A percentile compares a stretch with the other conserved stretches of the same genome.
phyloP scores from a whole-genome alignment of 768 basidiomycete genomes.

The Lyophyllum decastes region DNA sequence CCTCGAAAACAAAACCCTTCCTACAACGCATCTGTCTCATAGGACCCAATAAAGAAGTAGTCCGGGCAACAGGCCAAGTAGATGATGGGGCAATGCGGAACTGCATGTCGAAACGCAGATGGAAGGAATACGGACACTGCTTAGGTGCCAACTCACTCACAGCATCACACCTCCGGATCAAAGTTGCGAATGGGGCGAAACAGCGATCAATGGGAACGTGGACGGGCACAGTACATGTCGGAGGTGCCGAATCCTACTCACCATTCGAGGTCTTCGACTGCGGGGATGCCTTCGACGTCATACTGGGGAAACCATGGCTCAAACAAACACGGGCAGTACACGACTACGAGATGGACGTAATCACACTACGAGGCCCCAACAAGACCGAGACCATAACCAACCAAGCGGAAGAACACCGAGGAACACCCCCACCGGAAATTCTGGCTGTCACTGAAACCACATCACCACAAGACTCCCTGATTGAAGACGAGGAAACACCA shows the following conservation, averaged over 20 bases:
- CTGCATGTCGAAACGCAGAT: too few relatives aligned
- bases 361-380: too few relatives aligned
- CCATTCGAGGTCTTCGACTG: too few relatives aligned
- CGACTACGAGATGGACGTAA: too few relatives aligned
- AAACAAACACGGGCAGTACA: slow-evolving; percentile 14
- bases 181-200: slow-evolving; percentile 23
- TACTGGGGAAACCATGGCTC: slow-evolving; percentile 30
- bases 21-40: neutral
- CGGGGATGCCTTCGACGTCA: slow-evolving; percentile 19
- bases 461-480: too few relatives aligned
- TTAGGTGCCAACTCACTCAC: neutral
- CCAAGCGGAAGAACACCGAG: too few relatives aligned
- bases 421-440: too few relatives aligned
- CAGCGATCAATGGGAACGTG: neutral
- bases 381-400: too few relatives aligned
- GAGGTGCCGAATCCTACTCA: too few relatives aligned
- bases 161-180: neutral
- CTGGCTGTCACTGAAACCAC: too few relatives aligned
- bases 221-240: neutral
- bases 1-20: neutral
- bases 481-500: too few relatives aligned
- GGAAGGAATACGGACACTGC: neutral
- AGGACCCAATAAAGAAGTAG: neutral
- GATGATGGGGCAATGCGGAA: neutral
- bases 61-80: neutral